Base-by-base conservation (phyloP, 768 basidiomycete genomes). In the Leccinellum rugosiceps region DNA sequence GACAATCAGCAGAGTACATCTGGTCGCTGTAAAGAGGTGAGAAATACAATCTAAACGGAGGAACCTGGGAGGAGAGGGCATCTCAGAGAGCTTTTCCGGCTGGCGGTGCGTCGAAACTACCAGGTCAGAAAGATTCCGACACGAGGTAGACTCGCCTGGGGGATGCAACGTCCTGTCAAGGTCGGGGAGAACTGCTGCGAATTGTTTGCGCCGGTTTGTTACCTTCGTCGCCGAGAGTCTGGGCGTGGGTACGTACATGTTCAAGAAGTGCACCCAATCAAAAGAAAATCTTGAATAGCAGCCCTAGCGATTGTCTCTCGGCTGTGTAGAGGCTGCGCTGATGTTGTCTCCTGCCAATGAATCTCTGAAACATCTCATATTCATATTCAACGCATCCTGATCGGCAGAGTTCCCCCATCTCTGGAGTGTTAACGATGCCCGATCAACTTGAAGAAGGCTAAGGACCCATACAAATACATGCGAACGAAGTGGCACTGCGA, bases 281-380 rank as follows among this genome's bases (percentile, higher is more conserved):
- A 41, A 4, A 19, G 46, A 47, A 26, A 10, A 47, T 47, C 46
- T 26, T 47, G 46, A 15, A 28, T 28, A 8, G 46, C 21, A 9
- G 15, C 9, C 15, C 6, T 1, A 30, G 38, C 23, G 23, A 50
- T 17, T 17, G n/a, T n/a, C 11, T 8, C 45, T 19, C 15, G 5
- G 49, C 60, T 46, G 49, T 50, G 55, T 32, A 38, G 35, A 32
- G 55, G 44, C 61, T 60, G 62, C 45, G 62, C 17, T 56, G 49
- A 53, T 45, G 41, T 17, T 11, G n/a, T 38, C 28, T 52, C 31
- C 23, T 32, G 32, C 14, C 32, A 32, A 32, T 51, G 53, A 43
- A 43, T 45, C 6, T 32, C 9, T 9, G 41, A 13, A 41, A 46
- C 26, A n/a, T n/a, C n/a, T n/a, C n/a, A n/a, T n/a, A n/a, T 23